Conservation (phyloP, 2,329 filamentous ascomycete genomes). For the Paraphaeosphaeria minitans region DNA sequence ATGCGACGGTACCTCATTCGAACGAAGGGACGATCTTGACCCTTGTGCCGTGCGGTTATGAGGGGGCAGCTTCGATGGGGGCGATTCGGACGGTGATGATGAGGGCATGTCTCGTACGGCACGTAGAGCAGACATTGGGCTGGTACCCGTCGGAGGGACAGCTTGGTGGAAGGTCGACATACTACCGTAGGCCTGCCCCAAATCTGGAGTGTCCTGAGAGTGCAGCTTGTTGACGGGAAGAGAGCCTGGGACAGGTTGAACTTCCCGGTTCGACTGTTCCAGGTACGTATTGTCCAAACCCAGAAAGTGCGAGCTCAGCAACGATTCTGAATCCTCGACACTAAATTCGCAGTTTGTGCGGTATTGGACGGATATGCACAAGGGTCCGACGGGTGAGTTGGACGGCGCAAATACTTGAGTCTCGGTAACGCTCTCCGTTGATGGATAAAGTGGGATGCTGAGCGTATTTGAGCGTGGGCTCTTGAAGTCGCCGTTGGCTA, state of each 20-base stretch:
- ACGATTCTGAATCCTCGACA: constrained; percentile 86
- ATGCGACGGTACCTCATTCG: constrained; percentile 57
- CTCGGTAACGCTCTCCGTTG: constrained; percentile 61
- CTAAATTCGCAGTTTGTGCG: constrained; percentile 88
- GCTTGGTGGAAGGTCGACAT: constrained; percentile 84
- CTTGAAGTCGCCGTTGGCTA: constrained; percentile 65
- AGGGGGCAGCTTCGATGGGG: constrained; percentile 56
- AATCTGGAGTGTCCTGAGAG: constrained; percentile 59
- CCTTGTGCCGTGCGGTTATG: constrained; percentile 52
- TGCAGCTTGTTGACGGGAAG: constrained; percentile 66
- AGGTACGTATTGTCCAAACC: constrained; percentile 88
- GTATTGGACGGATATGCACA: constrained; percentile 82
- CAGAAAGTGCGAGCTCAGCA: constrained; percentile 92
- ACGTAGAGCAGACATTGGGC: constrained; percentile 81
- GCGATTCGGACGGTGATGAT: constrained; percentile 56
- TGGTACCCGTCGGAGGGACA: constrained; percentile 76
- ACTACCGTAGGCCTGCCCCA: constrained; percentile 84
- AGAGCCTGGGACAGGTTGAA: constrained; percentile 69
- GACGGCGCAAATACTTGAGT: constrained; percentile 82
- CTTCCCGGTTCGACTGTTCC: constrained; percentile 66
- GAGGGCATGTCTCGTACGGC: constrained; percentile 65
- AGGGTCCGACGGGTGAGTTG: constrained; percentile 82
- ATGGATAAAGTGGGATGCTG: constrained; percentile 70
- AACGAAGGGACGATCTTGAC: constrained; percentile 57
- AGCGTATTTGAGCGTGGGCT: constrained; percentile 69